phyloP scores from a whole-genome alignment of 352 stramenopile genomes.

The Pythium aristosporum region DNA sequence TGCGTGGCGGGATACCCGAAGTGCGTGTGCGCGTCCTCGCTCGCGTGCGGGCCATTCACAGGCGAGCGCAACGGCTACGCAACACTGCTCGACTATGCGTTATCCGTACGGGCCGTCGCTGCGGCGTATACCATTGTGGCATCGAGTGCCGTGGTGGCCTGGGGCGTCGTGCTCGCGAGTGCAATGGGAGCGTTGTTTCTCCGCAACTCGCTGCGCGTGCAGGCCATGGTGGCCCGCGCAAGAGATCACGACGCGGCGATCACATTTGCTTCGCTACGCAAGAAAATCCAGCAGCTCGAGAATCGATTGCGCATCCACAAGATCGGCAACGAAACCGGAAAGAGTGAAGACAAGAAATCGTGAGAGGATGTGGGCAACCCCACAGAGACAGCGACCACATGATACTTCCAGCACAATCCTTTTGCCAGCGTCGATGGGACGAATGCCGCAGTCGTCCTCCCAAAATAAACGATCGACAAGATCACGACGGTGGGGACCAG shows the following conservation, averaged over 20 bases:
- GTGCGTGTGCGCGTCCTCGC: conserved; percentile 45
- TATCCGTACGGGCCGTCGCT: conserved; percentile 32
- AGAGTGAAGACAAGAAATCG: background rate
- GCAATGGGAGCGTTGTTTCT: conserved; percentile 46
- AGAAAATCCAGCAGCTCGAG: conserved; percentile 64
- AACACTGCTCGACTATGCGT: conserved; percentile 33
- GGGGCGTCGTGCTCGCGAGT: conserved; percentile 35
- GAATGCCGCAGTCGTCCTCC: no score
- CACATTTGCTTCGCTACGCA: conserved; percentile 51
- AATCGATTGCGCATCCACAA: conserved; percentile 56
- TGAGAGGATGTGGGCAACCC: background rate
- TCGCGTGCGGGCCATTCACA: conserved; percentile 63
- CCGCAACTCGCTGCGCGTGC: conserved; percentile 56
- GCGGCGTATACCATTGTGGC: conserved; percentile 35
- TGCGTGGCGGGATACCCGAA: conserved; percentile 49
- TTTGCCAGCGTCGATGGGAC: no score
- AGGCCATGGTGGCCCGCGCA: conserved; percentile 38
- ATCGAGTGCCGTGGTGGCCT: conserved; percentile 41
- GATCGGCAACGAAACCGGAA: conserved; percentile 18
- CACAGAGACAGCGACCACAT: background rate
- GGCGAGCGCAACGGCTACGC: conserved; percentile 41
- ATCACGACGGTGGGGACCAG: no score
- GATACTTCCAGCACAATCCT: no score
- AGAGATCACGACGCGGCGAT: conserved; percentile 50
- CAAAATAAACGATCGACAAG: no score